phyloP scores from a whole-genome alignment of 345 rosid species.

The Microcos paniculata region DNA sequence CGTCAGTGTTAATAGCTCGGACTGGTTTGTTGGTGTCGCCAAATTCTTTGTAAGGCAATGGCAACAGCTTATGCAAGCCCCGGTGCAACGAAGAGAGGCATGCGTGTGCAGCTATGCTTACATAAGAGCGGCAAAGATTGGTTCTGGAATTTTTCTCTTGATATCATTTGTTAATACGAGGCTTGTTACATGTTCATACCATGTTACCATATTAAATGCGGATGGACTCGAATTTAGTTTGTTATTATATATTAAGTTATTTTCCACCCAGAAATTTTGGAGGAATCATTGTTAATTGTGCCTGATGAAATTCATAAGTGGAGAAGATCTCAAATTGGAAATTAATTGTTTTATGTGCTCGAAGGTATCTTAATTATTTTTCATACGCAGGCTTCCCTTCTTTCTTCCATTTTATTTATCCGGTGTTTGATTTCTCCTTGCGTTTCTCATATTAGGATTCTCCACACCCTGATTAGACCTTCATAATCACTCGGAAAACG shows the following conservation, averaged over 20 bases:
- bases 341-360: background rate
- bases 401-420: too few relatives aligned
- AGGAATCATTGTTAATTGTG: background rate
- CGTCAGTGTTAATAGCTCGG: conserved; percentile 6
- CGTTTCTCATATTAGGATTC: too few relatives aligned
- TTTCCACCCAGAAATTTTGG: too few relatives aligned
- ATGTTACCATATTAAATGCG: background rate
- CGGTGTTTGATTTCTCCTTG: too few relatives aligned
- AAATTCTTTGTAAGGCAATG: background rate
- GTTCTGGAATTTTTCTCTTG: background rate
- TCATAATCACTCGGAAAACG: background rate
- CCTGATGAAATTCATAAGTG: background rate
- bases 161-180: background rate
- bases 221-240: background rate
- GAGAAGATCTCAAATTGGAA: background rate
- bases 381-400: background rate
- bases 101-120: conserved; percentile 57
- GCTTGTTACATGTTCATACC: background rate
- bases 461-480: too few relatives aligned
- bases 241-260: background rate
- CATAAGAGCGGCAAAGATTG: conserved; percentile 44
- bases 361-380: background rate
- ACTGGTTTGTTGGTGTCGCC: conserved; percentile 1
- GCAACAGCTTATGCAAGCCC: background rate
- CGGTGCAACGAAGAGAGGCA: background rate